These are phyloP conservation scores for Trametes sp. DNA, from an alignment of 1,284 basidiomycete species.

Conservation along the genomic window DNA sequence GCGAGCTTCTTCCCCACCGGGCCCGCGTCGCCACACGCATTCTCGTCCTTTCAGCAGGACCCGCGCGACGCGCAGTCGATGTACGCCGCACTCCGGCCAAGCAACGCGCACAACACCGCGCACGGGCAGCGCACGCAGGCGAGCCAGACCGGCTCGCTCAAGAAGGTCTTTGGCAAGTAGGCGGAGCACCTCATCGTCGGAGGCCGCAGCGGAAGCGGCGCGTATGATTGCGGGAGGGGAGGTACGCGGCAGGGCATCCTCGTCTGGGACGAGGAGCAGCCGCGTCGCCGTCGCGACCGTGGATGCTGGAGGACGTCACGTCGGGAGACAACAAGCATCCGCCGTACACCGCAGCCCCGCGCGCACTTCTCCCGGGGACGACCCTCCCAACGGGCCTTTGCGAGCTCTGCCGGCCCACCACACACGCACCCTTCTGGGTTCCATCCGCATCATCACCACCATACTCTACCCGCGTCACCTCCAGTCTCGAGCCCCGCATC, in stretches of 20 bases:
- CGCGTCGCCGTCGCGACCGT: not conserved
- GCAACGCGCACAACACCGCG: conserved; percentile 24
- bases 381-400: not conserved
- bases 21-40: conserved; percentile 58
- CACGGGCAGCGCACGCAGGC: conserved; percentile 23
- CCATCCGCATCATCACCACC: not conserved
- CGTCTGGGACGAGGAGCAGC: conserved; percentile 17
- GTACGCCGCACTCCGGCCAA: conserved; percentile 61
- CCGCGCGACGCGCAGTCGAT: conserved; percentile 71
- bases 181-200: not conserved
- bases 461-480: not conserved
- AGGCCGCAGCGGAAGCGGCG: not conserved
- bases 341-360: not conserved
- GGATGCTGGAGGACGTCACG: not conserved
- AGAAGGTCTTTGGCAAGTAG: conserved; percentile 25
- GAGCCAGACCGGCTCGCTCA: conserved; percentile 20
- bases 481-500: not conserved
- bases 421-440: not conserved
- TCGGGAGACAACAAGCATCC: not conserved
- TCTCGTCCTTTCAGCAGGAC: conserved; percentile 67
- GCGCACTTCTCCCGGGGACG: not conserved
- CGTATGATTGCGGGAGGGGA: not conserved
- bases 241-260: conserved; percentile 1
- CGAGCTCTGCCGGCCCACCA: not conserved
- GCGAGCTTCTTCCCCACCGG: conserved; percentile 47